Base-by-base conservation (phyloP, 2,329 filamentous ascomycete genomes). In the Fusarium tanahbumbuense region DNA sequence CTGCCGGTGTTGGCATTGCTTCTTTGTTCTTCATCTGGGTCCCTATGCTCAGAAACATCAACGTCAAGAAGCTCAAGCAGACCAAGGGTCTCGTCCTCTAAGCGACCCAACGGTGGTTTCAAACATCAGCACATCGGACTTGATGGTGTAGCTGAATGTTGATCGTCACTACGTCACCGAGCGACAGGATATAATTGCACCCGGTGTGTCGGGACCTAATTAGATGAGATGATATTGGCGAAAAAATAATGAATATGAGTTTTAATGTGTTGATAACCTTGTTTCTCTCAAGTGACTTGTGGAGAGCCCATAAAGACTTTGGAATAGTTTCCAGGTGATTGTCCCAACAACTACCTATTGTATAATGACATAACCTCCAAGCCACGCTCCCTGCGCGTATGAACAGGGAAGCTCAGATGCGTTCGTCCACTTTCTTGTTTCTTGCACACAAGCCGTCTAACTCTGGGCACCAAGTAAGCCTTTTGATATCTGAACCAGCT, bases 1-100 rank as follows among this genome's bases (percentile, higher is more conserved):
- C 78, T 54, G 78, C 79, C n/a, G 80, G 80, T 20, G 73, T 74
- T 23, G 76, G 74, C 3, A 67, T 79, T 58, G 74, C 77, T 55
- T 66, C 54, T 6, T 58, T 80, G 46, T 55, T 68, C 20, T 73
- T 77, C 25, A 57, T 76, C 23, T 76, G 75, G 67, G 72, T 77
- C 18, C 55, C 72, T n/a, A 63, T 80, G 67, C 67, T 79, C 34
- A 71, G 71, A 62, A 78, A 79, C 58, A 67, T 77, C 40, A 73
- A 80, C 32, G 68, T 79, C 15, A 71, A 70, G 30, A 74, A 77
- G 70, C 70, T 68, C n/a, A 64, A 63, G 16, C 77, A 79, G 56
- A 77, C 76, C 34, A 78, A 77, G 69, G 77, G 77, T 45, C 63
- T 73, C 45, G 75, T 77, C 37, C 64, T 78, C 40, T 78, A 75